phyloP scores from a whole-genome alignment of 495 filamentous ascomycete genomes.

The Hypoxylon cercidicola region DNA sequence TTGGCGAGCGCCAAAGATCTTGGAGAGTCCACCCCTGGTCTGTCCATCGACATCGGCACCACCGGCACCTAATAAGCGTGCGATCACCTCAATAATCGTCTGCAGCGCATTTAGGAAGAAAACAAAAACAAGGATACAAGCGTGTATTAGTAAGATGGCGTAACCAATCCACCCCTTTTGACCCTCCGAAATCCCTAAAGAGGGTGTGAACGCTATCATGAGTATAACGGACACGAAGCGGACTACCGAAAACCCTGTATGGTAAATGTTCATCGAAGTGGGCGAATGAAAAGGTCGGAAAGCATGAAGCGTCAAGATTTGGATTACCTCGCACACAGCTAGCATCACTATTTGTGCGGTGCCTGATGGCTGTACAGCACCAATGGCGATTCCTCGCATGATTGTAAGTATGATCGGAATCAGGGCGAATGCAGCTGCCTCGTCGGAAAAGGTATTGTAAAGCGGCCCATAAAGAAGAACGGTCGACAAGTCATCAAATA shows the following conservation, averaged over 20 bases:
- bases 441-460: conserved; percentile 98
- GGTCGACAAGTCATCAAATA: conserved; percentile 93
- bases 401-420: conserved; percentile 86
- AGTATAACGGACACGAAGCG: conserved; percentile 83
- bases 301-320: conserved; percentile 85
- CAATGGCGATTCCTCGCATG: conserved; percentile 87
- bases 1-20: conserved; percentile 93
- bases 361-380: conserved; percentile 90
- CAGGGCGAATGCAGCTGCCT: conserved; percentile 82
- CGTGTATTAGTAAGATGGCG: conserved; percentile 87
- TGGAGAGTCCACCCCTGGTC: conserved; percentile 86
- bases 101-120: conserved; percentile 94
- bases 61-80: conserved; percentile 81
- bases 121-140: conserved; percentile 85
- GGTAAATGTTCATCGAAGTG: conserved; percentile 98
- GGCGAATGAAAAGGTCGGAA: conserved; percentile 89
- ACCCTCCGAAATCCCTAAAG: conserved; percentile 76
- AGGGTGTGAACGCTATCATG: conserved; percentile 87
- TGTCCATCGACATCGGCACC: conserved; percentile 75
- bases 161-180: conserved; percentile 96
- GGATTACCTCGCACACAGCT: conserved; percentile 92
- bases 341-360: conserved; percentile 91
- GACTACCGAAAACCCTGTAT: conserved; percentile 82
- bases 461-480: conserved; percentile 91
- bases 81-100: conserved; percentile 86